Conservation (phyloP, 108 stramenopile species). For the Cyclotella cryptica region DNA sequence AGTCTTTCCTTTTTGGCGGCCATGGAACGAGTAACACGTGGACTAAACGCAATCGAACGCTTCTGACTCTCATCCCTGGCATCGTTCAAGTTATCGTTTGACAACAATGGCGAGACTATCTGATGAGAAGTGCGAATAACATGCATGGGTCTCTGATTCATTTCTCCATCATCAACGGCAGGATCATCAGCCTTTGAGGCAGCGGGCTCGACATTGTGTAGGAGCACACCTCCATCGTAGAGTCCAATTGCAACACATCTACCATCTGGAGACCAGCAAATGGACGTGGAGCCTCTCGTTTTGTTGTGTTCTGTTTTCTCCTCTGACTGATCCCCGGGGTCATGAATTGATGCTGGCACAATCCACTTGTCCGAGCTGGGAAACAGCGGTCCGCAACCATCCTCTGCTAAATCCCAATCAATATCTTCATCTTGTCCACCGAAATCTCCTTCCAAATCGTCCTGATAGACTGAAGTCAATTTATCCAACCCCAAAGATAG, state of each 20-base stretch:
- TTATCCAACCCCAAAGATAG: constrained; percentile 41
- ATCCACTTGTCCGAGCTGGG: background rate
- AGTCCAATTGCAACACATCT: constrained; percentile 65
- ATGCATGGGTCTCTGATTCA: constrained; percentile 10
- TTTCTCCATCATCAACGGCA: background rate
- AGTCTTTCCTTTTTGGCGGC: constrained; percentile 15
- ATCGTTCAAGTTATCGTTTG: background rate
- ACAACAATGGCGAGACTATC: background rate
- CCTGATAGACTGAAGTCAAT: constrained; percentile 31
- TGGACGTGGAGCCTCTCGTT: constrained; percentile 11
- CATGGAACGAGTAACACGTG: constrained; percentile 50
- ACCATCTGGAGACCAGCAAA: constrained; percentile 85
- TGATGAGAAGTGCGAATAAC: constrained; percentile 22
- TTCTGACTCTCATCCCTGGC: background rate
- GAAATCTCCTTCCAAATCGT: constrained; percentile 11
- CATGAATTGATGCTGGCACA: background rate
- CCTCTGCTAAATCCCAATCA: constrained; percentile 40
- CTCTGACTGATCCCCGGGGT: no score
- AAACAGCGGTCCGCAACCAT: constrained; percentile 24
- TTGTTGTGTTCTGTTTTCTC: background rate
- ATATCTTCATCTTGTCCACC: constrained; percentile 15
- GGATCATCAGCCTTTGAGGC: constrained; percentile 4
- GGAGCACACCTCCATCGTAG: constrained; percentile 47
- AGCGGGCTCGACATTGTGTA: constrained; percentile 65
- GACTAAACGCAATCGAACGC: constrained; percentile 18